Evolutionary conservation across 208 protist species (phyloP), one percentile per base, ranked within the genome.

Genomic region (Leishmania turanica): DNA sequence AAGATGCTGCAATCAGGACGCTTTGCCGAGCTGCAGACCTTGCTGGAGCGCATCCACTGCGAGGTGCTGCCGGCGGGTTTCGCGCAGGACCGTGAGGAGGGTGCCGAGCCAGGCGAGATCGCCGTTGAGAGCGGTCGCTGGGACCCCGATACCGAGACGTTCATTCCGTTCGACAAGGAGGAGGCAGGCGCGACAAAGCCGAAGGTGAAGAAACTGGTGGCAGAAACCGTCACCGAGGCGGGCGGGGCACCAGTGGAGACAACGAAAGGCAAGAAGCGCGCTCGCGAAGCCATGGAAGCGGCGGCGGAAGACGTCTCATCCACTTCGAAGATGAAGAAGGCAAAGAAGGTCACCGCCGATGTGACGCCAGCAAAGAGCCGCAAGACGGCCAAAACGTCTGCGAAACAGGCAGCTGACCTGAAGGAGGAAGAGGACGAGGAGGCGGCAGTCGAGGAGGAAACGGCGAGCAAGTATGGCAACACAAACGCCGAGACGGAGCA

Each of bases 1-100:
- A 92, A 99, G 77, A 98, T 99, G 93, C 96, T 99, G 84, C 99
- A 99, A 83, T 96, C 91, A 13, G 94, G 92, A 77, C 98, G 97
- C 77, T 99, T 99, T 82, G 97, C 99, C 45, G 97, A 99, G 84
- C 96, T 99, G 88, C 96, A 93, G 65, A 94, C 98, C 79, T 99
- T 99, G 86, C 82, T 99, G 37, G 94, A 98, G 81, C 86, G 99
- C 73, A 96, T 99, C 64, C 99, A 99, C 78, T 91, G 87, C 80
- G 94, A 91, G 34, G 79, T 93, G 27, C 87, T 96, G 5, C 95
- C 99, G 37, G 89, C 92, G 1, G 94, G 94, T 17, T 95, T 94
- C 62, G 87, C 84, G 34, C 92, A 97, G 85, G 90, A 92, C 47
- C 89, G 92, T 53, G 91, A 93, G 83, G 93, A 97, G 74, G 89